Conservation (phyloP, 306 rosid species). For the Prunus mira region DNA sequence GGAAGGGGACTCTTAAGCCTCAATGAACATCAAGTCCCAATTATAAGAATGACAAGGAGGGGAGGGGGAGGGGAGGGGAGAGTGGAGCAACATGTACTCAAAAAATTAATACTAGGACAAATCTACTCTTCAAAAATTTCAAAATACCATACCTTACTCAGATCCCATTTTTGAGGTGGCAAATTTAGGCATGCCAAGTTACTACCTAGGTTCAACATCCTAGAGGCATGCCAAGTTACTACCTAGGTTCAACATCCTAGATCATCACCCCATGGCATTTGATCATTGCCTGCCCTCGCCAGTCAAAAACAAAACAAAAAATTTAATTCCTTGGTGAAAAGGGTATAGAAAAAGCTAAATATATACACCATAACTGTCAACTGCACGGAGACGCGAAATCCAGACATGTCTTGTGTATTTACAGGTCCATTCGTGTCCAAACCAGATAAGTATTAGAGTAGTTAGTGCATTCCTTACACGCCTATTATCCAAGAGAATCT, state of each 20-base stretch:
- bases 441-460: neutral
- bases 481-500: conserved; percentile 46
- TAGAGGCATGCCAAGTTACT: neutral
- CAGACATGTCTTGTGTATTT: neutral
- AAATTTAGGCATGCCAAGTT: neutral
- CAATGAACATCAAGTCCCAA: neutral
- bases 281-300: neutral
- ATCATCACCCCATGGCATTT: neutral
- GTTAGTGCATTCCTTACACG: neutral
- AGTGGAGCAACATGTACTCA: neutral
- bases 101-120: neutral
- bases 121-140: neutral
- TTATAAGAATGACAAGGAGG: neutral
- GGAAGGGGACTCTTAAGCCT: neutral
- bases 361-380: neutral
- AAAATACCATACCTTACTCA: too few relatives aligned
- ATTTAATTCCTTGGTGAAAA: neutral
- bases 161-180: neutral
- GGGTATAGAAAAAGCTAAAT: neutral
- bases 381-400: neutral
- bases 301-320: too few relatives aligned
- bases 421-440: conserved; percentile 19
- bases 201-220: neutral
- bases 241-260: neutral
- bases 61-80: neutral